Percentiles rank a stretch among this genome's conserved stretches.
Conservation (phyloP, 129 eudicot genomes). For the Helianthus tuberosus region DNA sequence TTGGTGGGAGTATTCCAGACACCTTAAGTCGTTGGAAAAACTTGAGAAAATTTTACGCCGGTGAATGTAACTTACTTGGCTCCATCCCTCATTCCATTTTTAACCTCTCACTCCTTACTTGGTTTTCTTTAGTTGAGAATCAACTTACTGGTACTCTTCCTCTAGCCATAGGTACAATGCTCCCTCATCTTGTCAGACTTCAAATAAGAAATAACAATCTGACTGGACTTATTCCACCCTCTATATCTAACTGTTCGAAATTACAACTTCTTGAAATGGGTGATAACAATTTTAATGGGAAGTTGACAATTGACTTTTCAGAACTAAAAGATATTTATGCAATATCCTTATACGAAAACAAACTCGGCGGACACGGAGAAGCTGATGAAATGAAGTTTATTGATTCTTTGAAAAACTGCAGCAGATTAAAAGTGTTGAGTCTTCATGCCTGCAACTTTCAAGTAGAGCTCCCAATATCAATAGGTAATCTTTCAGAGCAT, state of each 20-base stretch:
- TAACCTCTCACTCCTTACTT: not conserved
- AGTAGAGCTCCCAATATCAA: not conserved
- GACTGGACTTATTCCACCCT: conserved; percentile 5
- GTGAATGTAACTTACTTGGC: not conserved
- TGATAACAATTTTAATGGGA: not conserved
- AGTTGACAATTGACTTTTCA: not conserved
- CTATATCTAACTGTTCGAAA: conserved; percentile 12
- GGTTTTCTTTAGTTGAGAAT: not conserved
- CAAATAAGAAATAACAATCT: not conserved
- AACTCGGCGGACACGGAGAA: not conserved
- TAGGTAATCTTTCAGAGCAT: conserved; percentile 12
- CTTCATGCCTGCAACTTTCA: not conserved
- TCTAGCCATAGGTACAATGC: not conserved
- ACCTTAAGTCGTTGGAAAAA: not conserved
- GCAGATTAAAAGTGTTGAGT: not conserved
- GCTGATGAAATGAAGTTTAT: conserved; percentile 21
- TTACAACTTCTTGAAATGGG: not conserved
- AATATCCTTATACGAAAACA: not conserved
- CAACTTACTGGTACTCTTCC: conserved; percentile 16
- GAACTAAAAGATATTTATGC: not conserved
- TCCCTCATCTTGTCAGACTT: not conserved
- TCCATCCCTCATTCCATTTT: conserved; percentile 8
- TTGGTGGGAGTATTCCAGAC: not conserved
- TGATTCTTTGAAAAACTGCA: conserved; percentile 8
- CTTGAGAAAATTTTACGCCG: not conserved